phyloP scores from a whole-genome alignment of 106 monocot genomes.

The Allium fistulosum region DNA sequence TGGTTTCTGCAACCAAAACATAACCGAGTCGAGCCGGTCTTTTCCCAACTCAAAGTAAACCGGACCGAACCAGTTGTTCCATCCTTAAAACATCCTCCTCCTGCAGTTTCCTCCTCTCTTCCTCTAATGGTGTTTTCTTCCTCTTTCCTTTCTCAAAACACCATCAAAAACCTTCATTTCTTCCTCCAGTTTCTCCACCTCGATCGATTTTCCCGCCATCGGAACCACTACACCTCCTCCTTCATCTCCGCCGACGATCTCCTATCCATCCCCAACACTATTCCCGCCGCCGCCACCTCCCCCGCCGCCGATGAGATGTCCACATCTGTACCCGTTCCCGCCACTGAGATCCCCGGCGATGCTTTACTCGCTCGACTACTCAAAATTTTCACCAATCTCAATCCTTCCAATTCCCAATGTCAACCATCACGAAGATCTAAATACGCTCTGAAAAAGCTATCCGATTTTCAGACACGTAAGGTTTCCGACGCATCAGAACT shows the following conservation, averaged over 20 bases:
- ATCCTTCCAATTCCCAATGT: conserved; percentile 14
- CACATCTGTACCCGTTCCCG: neutral
- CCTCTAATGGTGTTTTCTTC: conserved; percentile 5
- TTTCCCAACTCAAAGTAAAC: too few species aligned
- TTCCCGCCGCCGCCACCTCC: conserved; percentile 4
- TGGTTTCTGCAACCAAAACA: too few species aligned
- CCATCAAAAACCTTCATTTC: conserved; percentile 17
- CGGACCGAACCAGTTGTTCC: too few species aligned
- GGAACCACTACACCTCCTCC: neutral
- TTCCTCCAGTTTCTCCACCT: conserved; percentile 10
- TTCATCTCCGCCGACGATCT: neutral
- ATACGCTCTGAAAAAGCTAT: neutral
- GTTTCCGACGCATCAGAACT: too few species aligned
- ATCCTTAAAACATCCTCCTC: neutral
- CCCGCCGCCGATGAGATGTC: conserved; percentile 28
- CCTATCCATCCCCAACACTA: conserved; percentile 4
- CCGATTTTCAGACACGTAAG: too few species aligned
- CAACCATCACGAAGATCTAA: conserved; percentile 10
- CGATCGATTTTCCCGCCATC: neutral
- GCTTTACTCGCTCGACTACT: conserved; percentile 24
- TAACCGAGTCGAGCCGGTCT: too few species aligned
- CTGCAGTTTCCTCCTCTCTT: neutral
- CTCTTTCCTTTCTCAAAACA: conserved; percentile 5
- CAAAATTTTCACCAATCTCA: conserved; percentile 37
- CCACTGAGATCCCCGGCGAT: conserved; percentile 26